Evolutionary conservation across 1,284 basidiomycete species (phyloP).

Genomic region (Ceratobasidium papillatum): DNA sequence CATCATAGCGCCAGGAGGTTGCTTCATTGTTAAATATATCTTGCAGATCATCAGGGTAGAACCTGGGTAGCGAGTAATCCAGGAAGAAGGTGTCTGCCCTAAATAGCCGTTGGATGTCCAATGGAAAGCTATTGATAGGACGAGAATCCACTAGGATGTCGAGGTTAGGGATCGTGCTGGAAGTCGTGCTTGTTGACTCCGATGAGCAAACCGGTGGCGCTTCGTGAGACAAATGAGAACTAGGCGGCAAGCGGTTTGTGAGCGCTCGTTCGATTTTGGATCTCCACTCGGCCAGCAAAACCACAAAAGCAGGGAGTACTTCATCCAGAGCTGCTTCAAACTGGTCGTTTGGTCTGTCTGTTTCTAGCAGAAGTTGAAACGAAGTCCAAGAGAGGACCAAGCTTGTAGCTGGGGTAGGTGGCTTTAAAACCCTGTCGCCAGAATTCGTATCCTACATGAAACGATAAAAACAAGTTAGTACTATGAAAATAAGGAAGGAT

Average conservation of each 20-base stretch:
- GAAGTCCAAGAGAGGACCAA: neutral
- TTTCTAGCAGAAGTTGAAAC: neutral
- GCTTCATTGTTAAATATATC: neutral
- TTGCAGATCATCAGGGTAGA: constrained; percentile 21
- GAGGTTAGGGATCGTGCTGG: neutral
- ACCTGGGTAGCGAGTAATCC: neutral
- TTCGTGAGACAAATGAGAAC: too few species aligned
- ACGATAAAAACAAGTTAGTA: too few species aligned
- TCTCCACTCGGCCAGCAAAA: neutral
- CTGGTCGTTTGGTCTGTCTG: neutral
- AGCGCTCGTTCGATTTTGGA: neutral
- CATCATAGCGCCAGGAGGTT: neutral
- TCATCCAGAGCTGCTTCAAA: neutral
- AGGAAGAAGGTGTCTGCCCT: constrained; percentile 9
- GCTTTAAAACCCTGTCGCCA: neutral
- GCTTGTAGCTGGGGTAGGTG: neutral
- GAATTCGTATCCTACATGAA: neutral
- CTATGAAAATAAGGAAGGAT: too few species aligned
- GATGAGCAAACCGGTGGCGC: too few species aligned
- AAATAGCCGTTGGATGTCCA: constrained; percentile 4
- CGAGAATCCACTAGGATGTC: neutral
- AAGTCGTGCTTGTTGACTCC: neutral
- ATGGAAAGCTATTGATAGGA: neutral
- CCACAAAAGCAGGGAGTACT: neutral
- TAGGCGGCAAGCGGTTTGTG: neutral